Evolutionary conservation across 371 early-diverging fungal species (phyloP), one percentile per base, ranked within the genome.

Genomic region (Haplosporangium sp.): DNA sequence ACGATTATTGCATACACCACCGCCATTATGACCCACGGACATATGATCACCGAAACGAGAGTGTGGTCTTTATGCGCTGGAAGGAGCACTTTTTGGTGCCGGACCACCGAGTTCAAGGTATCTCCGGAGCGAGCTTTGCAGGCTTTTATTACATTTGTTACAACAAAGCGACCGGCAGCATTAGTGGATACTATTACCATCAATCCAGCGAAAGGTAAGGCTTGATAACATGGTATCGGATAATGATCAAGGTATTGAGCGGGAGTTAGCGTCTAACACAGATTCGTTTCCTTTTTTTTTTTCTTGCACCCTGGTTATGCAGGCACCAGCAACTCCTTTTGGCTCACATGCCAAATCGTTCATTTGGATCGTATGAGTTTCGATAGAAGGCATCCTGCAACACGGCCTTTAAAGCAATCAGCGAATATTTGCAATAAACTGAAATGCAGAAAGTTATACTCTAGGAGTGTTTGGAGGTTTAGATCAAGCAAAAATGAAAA

Each of bases 41-140:
- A 5, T 93, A 91, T 68, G 91, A 95, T 81, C 92, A 90, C 54
- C 68, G 77, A 40, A 86, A 90, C 66, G 86, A 86, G 45, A 93
- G 95, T 64, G 89, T 87, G 63, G 84, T 98, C 13, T 98, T 95
- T 79, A 98, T 98, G 98, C 89, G 98, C 37, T 97, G 97, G 97
- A 98, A 96, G 85, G 98, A 98, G 80, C 93, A 92, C 62, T 98
- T 97, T 76, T 81, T 98, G 46, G 95, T 97, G 7, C 98, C 98
- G 21, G 95, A 98, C 83, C 96, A 97, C 84, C 86, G 86, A 60
- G 91, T 97, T 42, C 88, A 84, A 62, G 86, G 84, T 16, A 93
- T 98, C 64, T 83, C 89, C 64, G 98, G 98, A 21, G 98, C 98
- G 7, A 93, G 93, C 73, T 98, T 94, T 86, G 96, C 94, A 13